Evolutionary conservation across 257 asterid genomes (phyloP).

Genomic region (Fraxinus quadrangulata): DNA sequence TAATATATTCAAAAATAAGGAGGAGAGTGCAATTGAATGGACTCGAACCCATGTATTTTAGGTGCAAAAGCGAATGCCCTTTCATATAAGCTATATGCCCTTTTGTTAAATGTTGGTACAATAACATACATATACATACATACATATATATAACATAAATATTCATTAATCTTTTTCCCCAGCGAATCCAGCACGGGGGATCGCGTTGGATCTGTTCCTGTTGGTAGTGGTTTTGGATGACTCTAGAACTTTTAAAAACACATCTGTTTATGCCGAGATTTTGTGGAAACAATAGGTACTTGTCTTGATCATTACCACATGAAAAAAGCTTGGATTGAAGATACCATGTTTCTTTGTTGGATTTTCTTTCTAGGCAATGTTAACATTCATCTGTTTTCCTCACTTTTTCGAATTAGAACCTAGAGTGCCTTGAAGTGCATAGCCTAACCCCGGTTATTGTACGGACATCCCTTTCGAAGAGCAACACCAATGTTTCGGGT

Average conservation of each 20-base stretch:
- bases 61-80: no score
- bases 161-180: no score
- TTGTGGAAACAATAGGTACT: slow-evolving; percentile 6
- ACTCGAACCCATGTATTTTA: no score
- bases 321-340: background rate
- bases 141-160: no score
- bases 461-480: slow-evolving; percentile 63
- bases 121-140: no score
- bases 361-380: background rate
- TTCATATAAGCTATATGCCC: no score
- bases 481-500: slow-evolving; percentile 92
- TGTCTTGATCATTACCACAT: background rate
- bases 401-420: slow-evolving; percentile 4
- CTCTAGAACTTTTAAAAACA: background rate
- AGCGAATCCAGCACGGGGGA: no score
- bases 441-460: slow-evolving; percentile 24
- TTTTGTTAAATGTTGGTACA: no score
- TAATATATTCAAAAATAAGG: no score
- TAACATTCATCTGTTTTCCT: background rate
- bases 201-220: no score
- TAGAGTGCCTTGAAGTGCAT: background rate
- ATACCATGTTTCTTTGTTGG: background rate
- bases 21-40: no score
- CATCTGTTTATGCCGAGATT: background rate
- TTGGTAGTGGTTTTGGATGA: background rate